Evolutionary conservation across 2,329 filamentous ascomycete species (phyloP), one percentile per base, ranked within the genome.

Genomic region (Niveomyces coronatus): DNA sequence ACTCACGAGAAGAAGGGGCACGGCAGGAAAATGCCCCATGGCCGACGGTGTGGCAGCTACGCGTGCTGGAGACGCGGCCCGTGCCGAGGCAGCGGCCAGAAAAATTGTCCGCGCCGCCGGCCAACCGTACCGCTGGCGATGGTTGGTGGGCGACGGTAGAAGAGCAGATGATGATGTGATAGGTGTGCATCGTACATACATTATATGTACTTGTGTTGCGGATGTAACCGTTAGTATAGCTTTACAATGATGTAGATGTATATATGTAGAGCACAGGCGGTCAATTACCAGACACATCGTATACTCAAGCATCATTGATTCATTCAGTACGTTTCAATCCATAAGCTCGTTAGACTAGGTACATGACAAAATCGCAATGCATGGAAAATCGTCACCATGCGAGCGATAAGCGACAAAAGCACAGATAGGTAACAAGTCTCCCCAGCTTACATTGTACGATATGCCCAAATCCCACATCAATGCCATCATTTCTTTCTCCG

Each of bases 91-190:
- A 32, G 27, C 18, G 40, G 16, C 22, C 37, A 17, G 10, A 16
- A 15, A 15, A 16, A 31, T 24, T 31, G 8, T 20, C 20, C 11
- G 31, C 32, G 16, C 39, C 39, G n/a, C 16, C 33, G 26, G 28
- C n/a, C 5, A 14, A 4, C 10, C 4, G 44, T 37, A 14, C n/a
- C n/a, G n/a, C n/a, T n/a, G 42, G 42, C 13, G 46, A 37, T 22
- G 29, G 40, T 16, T 61, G 57, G 55, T 58, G 57, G 53, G 30
- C 43, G 9, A 46, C 27, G 10, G 6, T 61, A 20, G 52, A 51
- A 35, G 39, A 47, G n/a, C 53, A 61, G 27, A 14, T 61, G 43
- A 47, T 53, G 40, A 42, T 45, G 29, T 61, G 20, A 31, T 14
- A 4, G 5, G 26, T 28, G 26, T 28, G 14, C 26, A 6, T 28